A percentile compares a stretch with the other conserved stretches of the same genome.
phyloP scores from a whole-genome alignment of 202 grass and related monocot species.

The Bolboschoenoplectus hybrid region DNA sequence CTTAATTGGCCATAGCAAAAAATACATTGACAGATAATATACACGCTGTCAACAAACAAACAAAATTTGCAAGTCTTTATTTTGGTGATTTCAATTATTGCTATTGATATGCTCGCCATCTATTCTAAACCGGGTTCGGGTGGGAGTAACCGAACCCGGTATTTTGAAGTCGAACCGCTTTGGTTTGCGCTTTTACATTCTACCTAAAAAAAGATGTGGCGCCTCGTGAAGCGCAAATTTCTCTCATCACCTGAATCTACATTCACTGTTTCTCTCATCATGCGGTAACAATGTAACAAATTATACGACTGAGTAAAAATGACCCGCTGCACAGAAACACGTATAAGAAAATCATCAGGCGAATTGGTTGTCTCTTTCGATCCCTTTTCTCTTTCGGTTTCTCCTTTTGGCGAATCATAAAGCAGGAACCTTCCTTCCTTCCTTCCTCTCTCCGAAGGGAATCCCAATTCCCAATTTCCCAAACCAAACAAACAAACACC shows the following conservation, averaged over 20 bases:
- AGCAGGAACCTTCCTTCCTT: constrained; percentile 18
- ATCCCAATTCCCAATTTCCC: background rate
- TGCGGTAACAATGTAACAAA: background rate
- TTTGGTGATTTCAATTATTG: too few relatives aligned
- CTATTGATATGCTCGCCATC: too few relatives aligned
- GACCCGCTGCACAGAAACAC: background rate
- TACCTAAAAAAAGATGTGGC: constrained; percentile 26
- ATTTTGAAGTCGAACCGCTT: too few relatives aligned
- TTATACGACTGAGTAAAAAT: background rate
- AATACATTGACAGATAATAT: too few relatives aligned
- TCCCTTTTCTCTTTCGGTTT: background rate
- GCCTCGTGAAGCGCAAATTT: constrained; percentile 37
- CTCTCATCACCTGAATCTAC: background rate
- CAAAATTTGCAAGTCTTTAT: too few relatives aligned
- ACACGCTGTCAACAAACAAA: too few relatives aligned
- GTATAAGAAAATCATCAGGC: background rate
- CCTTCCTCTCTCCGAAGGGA: background rate
- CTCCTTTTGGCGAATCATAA: constrained; percentile 5
- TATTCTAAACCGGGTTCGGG: too few relatives aligned
- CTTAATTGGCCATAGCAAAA: too few relatives aligned
- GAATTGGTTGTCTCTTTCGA: background rate
- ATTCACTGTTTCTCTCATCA: background rate
- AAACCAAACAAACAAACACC: background rate
- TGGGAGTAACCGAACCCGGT: too few relatives aligned
- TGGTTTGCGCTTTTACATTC: too few relatives aligned